phyloP scores from a whole-genome alignment of 2,329 filamentous ascomycete species.

The Phaeomoniella chlamydospora region DNA sequence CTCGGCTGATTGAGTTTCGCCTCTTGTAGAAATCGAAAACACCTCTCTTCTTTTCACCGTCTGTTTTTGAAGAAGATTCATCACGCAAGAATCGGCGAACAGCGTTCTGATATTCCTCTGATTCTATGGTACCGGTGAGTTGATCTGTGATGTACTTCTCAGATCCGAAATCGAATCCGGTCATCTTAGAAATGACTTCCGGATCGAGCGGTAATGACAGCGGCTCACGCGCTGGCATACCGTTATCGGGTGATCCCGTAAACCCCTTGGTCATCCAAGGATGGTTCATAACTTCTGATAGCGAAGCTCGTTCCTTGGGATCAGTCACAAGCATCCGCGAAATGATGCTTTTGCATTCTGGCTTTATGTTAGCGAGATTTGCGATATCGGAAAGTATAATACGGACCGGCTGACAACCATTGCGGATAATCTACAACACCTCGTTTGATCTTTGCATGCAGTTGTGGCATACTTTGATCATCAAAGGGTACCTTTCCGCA shows the following conservation, averaged over 20 bases:
- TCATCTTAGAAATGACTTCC: slow-evolving; percentile 83
- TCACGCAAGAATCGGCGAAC: slow-evolving; percentile 58
- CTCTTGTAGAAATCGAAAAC: slow-evolving; percentile 98
- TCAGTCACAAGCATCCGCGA: slow-evolving; percentile 94
- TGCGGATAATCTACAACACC: slow-evolving; percentile 89
- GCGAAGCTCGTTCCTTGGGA: slow-evolving; percentile 68
- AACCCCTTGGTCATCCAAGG: slow-evolving; percentile 95
- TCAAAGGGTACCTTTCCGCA: slow-evolving; percentile 98
- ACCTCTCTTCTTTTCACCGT: slow-evolving; percentile 67
- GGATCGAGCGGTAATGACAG: slow-evolving; percentile 71
- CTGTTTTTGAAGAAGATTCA: slow-evolving; percentile 40
- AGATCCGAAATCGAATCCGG: slow-evolving; percentile 90
- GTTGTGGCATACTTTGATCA: slow-evolving; percentile 95
- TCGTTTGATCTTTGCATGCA: slow-evolving; percentile 98
- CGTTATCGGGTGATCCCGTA: slow-evolving; percentile 73
- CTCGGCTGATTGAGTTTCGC: slow-evolving; percentile 77
- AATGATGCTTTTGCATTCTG: slow-evolving; percentile 88
- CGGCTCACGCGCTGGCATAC: slow-evolving; percentile 69
- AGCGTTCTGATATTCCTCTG: slow-evolving; percentile 82
- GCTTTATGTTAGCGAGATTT: slow-evolving; percentile 21
- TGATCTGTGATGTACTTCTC: slow-evolving; percentile 71
- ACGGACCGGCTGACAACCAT: slow-evolving; percentile 76
- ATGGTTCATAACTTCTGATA: slow-evolving; percentile 86
- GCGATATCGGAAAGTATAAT: too few relatives aligned
- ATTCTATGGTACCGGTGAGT: slow-evolving; percentile 74